Percentiles rank a stretch among this genome's conserved stretches.
phyloP scores from a whole-genome alignment of 108 stramenopile species.

The Pseudonitzschia multiseries region DNA sequence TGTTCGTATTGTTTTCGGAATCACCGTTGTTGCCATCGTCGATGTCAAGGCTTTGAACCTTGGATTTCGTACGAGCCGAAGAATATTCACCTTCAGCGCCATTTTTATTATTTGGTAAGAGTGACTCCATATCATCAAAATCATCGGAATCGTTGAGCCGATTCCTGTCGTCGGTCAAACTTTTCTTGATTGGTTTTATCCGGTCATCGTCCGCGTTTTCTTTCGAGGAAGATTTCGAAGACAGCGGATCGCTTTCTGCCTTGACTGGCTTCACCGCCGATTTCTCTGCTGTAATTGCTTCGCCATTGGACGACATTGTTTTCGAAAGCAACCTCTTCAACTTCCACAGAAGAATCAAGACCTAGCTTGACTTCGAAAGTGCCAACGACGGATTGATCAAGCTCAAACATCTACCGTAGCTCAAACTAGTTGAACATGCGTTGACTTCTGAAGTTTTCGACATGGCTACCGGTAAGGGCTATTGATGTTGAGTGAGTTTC shows the following conservation, averaged over 20 bases:
- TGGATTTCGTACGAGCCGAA: neutral
- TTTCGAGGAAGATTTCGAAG: neutral
- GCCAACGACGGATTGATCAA: too few species aligned
- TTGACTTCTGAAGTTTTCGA: too few species aligned
- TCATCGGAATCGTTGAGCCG: conserved; percentile 2
- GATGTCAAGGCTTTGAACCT: neutral
- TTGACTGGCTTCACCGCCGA: neutral
- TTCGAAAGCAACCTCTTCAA: neutral
- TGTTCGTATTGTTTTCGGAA: neutral
- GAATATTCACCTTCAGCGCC: neutral
- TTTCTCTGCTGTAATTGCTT: neutral
- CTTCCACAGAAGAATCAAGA: too few species aligned
- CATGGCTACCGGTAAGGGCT: too few species aligned
- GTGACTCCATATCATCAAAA: conserved; percentile 21
- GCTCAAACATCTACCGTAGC: too few species aligned
- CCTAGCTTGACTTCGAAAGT: too few species aligned
- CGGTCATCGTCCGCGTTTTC: neutral
- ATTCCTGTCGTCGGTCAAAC: conserved; percentile 1
- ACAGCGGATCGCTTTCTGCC: neutral
- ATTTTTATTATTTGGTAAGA: neutral
- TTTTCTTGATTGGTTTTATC: neutral
- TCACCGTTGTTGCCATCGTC: neutral
- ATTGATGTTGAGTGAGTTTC: too few species aligned
- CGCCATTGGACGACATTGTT: neutral
- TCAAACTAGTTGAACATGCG: too few species aligned